Evolutionary conservation across 1,139 yeast species (phyloP).

Genomic region (Yamadazyma conglobata): DNA sequence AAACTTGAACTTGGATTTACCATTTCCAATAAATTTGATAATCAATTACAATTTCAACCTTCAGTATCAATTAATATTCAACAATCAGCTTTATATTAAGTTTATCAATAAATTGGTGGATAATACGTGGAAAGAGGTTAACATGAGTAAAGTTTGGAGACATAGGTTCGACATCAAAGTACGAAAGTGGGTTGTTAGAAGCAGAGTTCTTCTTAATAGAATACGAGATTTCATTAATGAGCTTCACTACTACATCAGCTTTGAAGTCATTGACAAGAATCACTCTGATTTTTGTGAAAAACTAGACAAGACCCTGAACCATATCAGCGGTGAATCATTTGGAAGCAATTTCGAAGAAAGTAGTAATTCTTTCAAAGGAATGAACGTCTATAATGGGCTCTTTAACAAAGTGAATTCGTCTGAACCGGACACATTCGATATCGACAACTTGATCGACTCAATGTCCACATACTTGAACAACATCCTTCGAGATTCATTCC

Average conservation of each 20-base stretch:
- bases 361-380: constrained; percentile 6
- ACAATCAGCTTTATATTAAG: constrained; percentile 64
- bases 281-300: constrained; percentile 40
- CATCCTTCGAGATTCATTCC: constrained; percentile 62
- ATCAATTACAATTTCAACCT: constrained; percentile 67
- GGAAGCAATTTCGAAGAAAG: constrained; percentile 10
- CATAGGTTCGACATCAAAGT: constrained; percentile 39
- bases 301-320: constrained; percentile 18
- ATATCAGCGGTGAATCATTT: constrained; percentile 15
- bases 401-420: constrained; percentile 23
- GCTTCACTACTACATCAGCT: constrained; percentile 53
- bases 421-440: constrained; percentile 25
- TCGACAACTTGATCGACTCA: constrained; percentile 47
- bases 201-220: constrained; percentile 55
- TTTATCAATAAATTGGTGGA: constrained; percentile 60
- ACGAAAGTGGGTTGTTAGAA: constrained; percentile 55
- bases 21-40: constrained; percentile 82
- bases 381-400: constrained; percentile 23
- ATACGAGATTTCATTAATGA: constrained; percentile 61
- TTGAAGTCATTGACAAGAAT: constrained; percentile 59
- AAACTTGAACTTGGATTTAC: constrained; percentile 65
- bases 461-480: constrained; percentile 63
- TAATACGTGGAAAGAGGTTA: constrained; percentile 71
- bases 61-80: constrained; percentile 77
- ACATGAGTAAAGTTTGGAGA: constrained; percentile 67